Evolutionary conservation across 129 eudicot genomes (phyloP).

Genomic region (Escallonia herrerae): DNA sequence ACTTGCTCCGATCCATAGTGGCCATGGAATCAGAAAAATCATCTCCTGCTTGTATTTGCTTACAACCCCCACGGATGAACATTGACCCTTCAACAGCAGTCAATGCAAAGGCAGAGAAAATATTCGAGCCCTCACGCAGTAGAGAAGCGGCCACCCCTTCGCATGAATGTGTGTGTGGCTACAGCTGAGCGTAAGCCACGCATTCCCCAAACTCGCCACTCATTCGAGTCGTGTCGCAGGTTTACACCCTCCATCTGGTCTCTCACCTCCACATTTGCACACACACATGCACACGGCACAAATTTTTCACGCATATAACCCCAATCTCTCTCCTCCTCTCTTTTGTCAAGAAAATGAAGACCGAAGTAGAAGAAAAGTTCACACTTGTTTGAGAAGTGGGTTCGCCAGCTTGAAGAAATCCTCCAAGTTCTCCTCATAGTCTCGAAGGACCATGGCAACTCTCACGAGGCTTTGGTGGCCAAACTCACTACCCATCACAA

Average conservation of each 20-base stretch:
- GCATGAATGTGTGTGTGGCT: background rate
- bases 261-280: background rate
- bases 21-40: background rate
- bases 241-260: conserved; percentile 14
- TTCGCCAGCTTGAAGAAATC: conserved; percentile 42
- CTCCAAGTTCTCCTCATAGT: conserved; percentile 19
- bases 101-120: background rate
- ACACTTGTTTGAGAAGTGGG: conserved; percentile 48
- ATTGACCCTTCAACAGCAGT: background rate
- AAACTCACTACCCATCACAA: conserved; percentile 71
- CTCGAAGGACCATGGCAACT: background rate
- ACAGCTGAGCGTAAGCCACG: conserved; percentile 42
- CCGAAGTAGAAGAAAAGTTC: conserved; percentile 46
- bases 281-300: background rate
- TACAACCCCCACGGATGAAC: background rate
- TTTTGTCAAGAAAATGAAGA: conserved; percentile 8
- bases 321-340: background rate
- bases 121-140: background rate
- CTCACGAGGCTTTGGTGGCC: conserved; percentile 27
- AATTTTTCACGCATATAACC: conserved; percentile 7
- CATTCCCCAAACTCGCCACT: conserved; percentile 23
- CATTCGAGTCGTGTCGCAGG: conserved; percentile 34
- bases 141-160: conserved; percentile 4
- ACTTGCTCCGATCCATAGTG: background rate
- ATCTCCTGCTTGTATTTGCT: background rate